Evolutionary conservation across 2,329 filamentous ascomycete species (phyloP).

Genomic region (Tolypocladium cylindrosporum): DNA sequence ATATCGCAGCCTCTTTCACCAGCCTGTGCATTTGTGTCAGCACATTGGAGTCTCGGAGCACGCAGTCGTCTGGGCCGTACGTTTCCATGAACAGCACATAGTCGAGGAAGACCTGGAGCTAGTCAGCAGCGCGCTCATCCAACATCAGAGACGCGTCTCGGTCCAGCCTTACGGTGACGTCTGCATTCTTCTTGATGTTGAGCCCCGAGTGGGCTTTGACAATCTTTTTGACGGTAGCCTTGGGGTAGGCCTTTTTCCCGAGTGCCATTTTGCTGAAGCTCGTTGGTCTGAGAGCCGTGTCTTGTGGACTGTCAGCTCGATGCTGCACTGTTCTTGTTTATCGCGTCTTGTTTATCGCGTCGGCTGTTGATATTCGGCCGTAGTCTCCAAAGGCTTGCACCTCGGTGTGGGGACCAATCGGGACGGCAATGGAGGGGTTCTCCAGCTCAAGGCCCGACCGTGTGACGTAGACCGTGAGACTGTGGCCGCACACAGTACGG

Average conservation of each 20-base stretch:
- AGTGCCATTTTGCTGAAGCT: constrained; percentile 18
- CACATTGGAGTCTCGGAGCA: not conserved
- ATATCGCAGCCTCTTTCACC: constrained; percentile 70
- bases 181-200: constrained; percentile 73
- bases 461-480: not conserved
- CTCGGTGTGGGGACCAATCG: not conserved
- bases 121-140: constrained; percentile 12
- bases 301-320: not conserved
- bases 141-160: constrained; percentile 9
- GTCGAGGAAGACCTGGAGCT: constrained; percentile 66
- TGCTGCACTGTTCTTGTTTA: not conserved
- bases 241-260: constrained; percentile 69
- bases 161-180: constrained; percentile 57
- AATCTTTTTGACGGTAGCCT: constrained; percentile 78
- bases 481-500: not conserved
- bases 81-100: constrained; percentile 73
- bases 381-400: not conserved
- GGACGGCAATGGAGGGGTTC: not conserved
- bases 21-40: constrained; percentile 37
- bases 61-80: constrained; percentile 23
- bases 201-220: constrained; percentile 80
- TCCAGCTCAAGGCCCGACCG: not conserved
- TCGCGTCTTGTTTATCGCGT: not conserved
- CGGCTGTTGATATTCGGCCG: not conserved
- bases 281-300: not conserved